phyloP scores from a whole-genome alignment of 768 basidiomycete genomes.

The Hygrocybe punicea region DNA sequence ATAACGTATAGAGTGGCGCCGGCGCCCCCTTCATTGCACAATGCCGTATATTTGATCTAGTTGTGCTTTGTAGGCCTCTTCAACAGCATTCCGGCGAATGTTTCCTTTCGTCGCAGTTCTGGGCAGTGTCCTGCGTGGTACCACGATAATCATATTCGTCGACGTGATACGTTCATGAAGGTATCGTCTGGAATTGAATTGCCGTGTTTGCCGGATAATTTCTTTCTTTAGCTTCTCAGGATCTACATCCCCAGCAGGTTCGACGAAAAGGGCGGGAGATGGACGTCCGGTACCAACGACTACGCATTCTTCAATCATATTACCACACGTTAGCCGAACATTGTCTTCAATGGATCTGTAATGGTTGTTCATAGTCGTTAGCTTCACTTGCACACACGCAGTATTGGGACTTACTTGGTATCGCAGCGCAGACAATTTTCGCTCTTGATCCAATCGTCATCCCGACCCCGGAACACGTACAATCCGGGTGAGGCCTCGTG shows the following conservation, averaged over 20 bases:
- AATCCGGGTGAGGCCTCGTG: conserved; percentile 54
- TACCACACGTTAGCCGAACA: conserved; percentile 58
- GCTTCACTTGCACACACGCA: neutral
- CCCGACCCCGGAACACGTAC: conserved; percentile 66
- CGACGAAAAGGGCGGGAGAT: conserved; percentile 73
- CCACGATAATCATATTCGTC: conserved; percentile 63
- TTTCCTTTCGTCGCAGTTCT: conserved; percentile 81
- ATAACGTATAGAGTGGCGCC: too few species aligned
- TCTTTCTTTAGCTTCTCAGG: conserved; percentile 61
- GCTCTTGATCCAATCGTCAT: conserved; percentile 85
- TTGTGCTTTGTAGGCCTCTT: conserved; percentile 55
- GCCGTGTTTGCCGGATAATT: conserved; percentile 67
- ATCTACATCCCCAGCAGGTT: conserved; percentile 53
- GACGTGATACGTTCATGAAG: conserved; percentile 73
- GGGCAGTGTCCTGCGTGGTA: conserved; percentile 62
- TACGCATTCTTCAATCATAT: conserved; percentile 67
- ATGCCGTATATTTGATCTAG: conserved; percentile 28
- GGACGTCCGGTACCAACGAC: conserved; percentile 76
- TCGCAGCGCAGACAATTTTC: conserved; percentile 77
- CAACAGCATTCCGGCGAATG: conserved; percentile 72
- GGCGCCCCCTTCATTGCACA: neutral
- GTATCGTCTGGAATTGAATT: conserved; percentile 72
- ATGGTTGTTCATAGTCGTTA: conserved; percentile 12
- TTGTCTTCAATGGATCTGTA: conserved; percentile 74
- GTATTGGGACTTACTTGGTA: conserved; percentile 47